These are phyloP conservation scores for Ogataea glucozyma DNA, from an alignment of 805 yeast species.

Conservation along the genomic window DNA sequence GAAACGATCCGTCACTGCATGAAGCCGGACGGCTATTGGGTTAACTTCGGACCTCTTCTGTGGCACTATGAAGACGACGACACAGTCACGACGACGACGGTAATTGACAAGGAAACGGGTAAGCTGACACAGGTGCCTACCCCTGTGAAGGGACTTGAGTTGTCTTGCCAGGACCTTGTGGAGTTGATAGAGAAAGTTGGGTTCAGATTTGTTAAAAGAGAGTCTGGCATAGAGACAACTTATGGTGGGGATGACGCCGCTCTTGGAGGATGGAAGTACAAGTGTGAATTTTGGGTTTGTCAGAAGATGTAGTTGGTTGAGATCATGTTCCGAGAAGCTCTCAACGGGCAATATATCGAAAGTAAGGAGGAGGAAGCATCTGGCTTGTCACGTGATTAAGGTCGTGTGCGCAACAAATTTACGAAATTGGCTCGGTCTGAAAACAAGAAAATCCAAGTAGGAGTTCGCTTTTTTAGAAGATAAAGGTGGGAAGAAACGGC, in stretches of 20 bases:
- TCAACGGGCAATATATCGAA: too few species aligned
- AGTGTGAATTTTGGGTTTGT: constrained; percentile 73
- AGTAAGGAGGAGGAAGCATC: too few species aligned
- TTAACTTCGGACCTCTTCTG: constrained; percentile 66
- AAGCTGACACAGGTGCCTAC: constrained; percentile 30
- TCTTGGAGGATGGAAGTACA: constrained; percentile 56
- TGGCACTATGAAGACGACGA: constrained; percentile 70
- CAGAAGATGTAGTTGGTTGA: constrained; percentile 25
- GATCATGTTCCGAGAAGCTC: too few species aligned
- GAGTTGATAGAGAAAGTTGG: constrained; percentile 48
- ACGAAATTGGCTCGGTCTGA: constrained; percentile 7
- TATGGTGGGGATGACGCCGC: constrained; percentile 54
- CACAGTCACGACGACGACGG: constrained; percentile 28
- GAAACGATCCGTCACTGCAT: constrained; percentile 48
- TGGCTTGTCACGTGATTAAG: too few species aligned
- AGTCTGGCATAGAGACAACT: constrained; percentile 45
- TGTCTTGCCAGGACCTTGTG: constrained; percentile 56
- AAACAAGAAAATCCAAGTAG: not conserved
- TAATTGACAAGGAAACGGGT: constrained; percentile 26
- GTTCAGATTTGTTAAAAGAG: constrained; percentile 48
- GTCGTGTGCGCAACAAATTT: constrained; percentile 6
- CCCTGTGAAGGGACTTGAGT: constrained; percentile 57
- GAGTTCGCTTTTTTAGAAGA: not conserved
- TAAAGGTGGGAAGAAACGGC: constrained; percentile 2
- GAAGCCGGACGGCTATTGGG: constrained; percentile 52